Percentiles rank a stretch among this genome's conserved stretches.
These are phyloP conservation scores for Cercis canadensis DNA, from an alignment of 306 rosid species.

Conservation along the genomic window DNA sequence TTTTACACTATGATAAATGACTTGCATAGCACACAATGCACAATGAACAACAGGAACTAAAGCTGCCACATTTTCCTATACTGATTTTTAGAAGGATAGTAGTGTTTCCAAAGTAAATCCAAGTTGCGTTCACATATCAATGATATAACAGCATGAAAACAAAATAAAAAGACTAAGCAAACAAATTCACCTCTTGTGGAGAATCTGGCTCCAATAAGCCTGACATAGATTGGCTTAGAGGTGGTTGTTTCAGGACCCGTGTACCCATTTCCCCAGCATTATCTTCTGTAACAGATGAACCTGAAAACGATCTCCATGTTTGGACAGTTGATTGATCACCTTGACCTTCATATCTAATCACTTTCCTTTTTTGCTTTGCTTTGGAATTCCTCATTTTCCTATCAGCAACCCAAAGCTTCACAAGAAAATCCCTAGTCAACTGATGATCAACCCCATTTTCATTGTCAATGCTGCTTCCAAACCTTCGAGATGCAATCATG, in stretches of 20 bases:
- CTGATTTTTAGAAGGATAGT: too few relatives aligned
- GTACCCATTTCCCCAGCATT: slow-evolving; percentile 7
- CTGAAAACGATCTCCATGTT: slow-evolving; percentile 45
- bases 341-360: slow-evolving; percentile 21
- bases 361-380: slow-evolving; percentile 37
- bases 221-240: slow-evolving; percentile 70
- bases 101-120: too few relatives aligned
- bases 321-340: too few relatives aligned
- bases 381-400: slow-evolving; percentile 37
- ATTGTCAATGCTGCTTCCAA: slow-evolving; percentile 38
- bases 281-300: slow-evolving; percentile 40
- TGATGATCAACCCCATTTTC: slow-evolving; percentile 35
- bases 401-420: slow-evolving; percentile 71
- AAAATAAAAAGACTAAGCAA: background rate
- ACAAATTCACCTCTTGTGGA: slow-evolving; percentile 66
- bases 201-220: slow-evolving; percentile 57
- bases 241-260: slow-evolving; percentile 60
- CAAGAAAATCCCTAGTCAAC: slow-evolving; percentile 64
- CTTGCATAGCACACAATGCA: too few relatives aligned
- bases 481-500: slow-evolving; percentile 42
- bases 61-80: too few relatives aligned
- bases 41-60: too few relatives aligned
- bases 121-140: too few relatives aligned
- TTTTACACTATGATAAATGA: background rate
- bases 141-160: background rate